Evolutionary conservation across 129 eudicot genomes (phyloP), one percentile per base, ranked within the genome.

Genomic region (Flaveria trinervia): DNA sequence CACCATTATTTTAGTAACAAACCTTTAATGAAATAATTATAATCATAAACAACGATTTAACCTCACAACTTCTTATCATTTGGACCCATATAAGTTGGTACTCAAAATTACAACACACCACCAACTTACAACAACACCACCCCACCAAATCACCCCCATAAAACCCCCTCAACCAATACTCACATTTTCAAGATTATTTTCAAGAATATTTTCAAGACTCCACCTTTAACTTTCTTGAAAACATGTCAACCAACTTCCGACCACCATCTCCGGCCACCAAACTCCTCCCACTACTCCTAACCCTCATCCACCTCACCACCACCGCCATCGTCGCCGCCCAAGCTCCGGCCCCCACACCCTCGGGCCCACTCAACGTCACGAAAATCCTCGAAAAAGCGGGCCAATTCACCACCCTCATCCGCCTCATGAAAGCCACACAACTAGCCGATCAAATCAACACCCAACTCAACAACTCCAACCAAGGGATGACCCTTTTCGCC

Each of bases 291-390:
- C 33, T 72, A 61, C 64, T 80, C 46, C 39, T 86, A 68, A 41
- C 83, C 65, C 60, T 84, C 66, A 57, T 86, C 23, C 84, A 75
- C 36, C 77, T 59, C 79, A 72, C 62, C 64, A 80, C 50, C 11
- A 8, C 44, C 26, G 83, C 83, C 79, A 83, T 80, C 76, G 72
- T 71, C 57, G 74, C 83, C 49, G 78, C 93, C 9, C 84, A 84
- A 55, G 85, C 95, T 14, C 85, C 74, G 15, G 74, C 86, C 2
- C 92, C 95, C 13, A 88, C 78, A 3, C 94, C 98, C 3, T 6
- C 98, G 0, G 97, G 96, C 11, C 98, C 98, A 0, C 85, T 95
- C 70, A 93, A 93, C 83, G 59, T 93, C 20, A 90, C 98, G 5
- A 79, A 83, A 46, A 87, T 93, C 86, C 92, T 93, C 14, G 88